Evolutionary conservation across 2,329 filamentous ascomycete species (phyloP).

Genomic region (Drechslerella dactyloides): DNA sequence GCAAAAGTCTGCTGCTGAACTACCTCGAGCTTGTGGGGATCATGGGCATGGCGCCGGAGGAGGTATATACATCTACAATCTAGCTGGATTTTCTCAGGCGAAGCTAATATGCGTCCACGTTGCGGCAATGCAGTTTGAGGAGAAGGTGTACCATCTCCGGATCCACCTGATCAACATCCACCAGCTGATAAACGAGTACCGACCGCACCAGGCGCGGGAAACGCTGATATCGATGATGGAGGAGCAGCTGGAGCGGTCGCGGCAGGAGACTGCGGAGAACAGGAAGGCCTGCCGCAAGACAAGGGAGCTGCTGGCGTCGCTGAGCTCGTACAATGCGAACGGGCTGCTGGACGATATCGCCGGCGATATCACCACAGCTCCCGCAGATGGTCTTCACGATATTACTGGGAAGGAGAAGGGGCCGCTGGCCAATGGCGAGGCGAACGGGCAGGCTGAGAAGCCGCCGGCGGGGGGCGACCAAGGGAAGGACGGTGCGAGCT

Average conservation of each 20-base stretch:
- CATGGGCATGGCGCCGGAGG: conserved; percentile 70
- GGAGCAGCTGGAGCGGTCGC: conserved; percentile 75
- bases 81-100: background rate
- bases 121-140: conserved; percentile 63
- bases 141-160: conserved; percentile 78
- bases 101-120: conserved; percentile 3
- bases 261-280: conserved; percentile 74
- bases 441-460: background rate
- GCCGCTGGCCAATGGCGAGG: conserved; percentile 38
- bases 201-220: conserved; percentile 89
- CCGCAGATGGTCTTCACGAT: conserved; percentile 48
- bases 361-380: too few species aligned
- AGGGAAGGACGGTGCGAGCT: conserved; percentile 29
- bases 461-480: conserved; percentile 6
- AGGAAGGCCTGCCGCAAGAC: conserved; percentile 74
- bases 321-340: conserved; percentile 59
- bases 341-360: conserved; percentile 28
- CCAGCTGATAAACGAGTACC: conserved; percentile 90
- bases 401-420: background rate
- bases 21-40: conserved; percentile 83
- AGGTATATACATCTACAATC: conserved; percentile 56
- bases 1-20: conserved; percentile 84
- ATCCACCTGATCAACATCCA: conserved; percentile 90
- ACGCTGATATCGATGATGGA: conserved; percentile 87
- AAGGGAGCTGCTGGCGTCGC: conserved; percentile 72